These are phyloP conservation scores for Colletotrichum horii DNA, from an alignment of 2,329 filamentous ascomycete species.

Conservation along the genomic window DNA sequence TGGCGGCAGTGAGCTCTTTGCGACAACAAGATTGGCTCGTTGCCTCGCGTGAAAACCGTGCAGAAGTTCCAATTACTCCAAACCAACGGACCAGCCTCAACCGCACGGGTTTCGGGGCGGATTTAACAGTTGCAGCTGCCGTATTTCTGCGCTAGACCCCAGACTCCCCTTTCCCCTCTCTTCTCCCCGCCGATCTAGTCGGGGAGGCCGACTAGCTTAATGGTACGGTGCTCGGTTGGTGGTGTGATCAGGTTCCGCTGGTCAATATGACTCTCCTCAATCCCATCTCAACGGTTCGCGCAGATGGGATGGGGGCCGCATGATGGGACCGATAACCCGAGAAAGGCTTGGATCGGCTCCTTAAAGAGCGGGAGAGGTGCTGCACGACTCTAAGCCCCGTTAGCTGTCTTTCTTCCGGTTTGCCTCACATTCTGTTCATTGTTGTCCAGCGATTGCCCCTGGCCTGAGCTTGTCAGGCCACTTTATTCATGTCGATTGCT, in stretches of 20 bases:
- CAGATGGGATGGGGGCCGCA: background rate
- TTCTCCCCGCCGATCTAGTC: background rate
- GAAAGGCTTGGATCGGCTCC: background rate
- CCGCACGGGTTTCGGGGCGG: slow-evolving; percentile 8
- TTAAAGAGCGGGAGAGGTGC: background rate
- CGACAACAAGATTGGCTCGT: background rate
- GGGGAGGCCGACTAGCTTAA: background rate
- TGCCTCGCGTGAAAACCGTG: background rate
- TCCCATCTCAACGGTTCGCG: background rate
- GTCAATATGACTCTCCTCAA: background rate
- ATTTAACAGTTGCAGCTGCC: background rate
- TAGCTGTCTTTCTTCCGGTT: background rate
- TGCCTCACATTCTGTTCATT: background rate
- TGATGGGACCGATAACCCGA: background rate
- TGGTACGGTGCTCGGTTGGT: background rate
- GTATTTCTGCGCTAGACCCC: background rate
- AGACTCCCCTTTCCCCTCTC: background rate
- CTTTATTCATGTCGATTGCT: background rate
- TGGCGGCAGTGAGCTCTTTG: background rate
- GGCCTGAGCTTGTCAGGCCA: background rate
- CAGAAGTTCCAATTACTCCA: background rate
- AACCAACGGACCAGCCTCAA: background rate
- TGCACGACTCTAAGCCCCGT: background rate
- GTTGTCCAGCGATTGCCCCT: background rate
- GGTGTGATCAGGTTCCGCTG: background rate